Evolutionary conservation across 495 filamentous ascomycete genomes (phyloP).

Genomic region (Apiosordaria backusii): DNA sequence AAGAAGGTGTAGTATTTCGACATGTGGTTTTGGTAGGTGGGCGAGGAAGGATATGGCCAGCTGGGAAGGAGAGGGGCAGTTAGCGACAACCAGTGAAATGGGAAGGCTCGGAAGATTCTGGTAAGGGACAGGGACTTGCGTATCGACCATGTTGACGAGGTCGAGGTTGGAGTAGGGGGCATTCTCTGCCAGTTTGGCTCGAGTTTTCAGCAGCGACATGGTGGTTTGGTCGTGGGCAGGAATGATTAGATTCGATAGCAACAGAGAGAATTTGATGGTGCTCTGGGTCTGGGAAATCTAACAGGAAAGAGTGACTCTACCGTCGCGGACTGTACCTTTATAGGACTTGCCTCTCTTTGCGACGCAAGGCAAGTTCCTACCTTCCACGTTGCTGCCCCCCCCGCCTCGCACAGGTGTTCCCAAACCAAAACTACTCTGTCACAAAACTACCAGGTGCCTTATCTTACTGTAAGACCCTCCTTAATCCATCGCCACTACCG

Average conservation of each 20-base stretch:
- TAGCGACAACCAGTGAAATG: not conserved
- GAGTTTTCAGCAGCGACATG: not conserved
- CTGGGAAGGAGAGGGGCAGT: not conserved
- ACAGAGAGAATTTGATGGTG: not conserved
- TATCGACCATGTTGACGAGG: not conserved
- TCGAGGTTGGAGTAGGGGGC: not conserved
- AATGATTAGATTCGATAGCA: not conserved
- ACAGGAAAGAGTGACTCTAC: not conserved
- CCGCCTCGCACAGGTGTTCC: not conserved
- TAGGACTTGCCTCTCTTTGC: not conserved
- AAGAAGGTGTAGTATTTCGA: not conserved
- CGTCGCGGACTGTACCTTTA: not conserved
- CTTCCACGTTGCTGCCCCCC: not conserved
- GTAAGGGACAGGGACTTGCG: not conserved
- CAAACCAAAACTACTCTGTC: not conserved
- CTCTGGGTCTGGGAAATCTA: not conserved
- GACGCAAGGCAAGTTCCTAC: not conserved
- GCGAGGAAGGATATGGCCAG: conserved; percentile 1
- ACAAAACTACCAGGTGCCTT: too few relatives aligned
- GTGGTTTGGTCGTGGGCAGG: not conserved
- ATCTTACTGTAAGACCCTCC: not conserved
- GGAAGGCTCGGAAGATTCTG: not conserved
- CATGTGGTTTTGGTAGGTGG: not conserved
- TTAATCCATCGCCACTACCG: not conserved
- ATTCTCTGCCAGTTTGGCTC: not conserved